phyloP scores from a whole-genome alignment of 768 basidiomycete genomes.

The Russula foetens region DNA sequence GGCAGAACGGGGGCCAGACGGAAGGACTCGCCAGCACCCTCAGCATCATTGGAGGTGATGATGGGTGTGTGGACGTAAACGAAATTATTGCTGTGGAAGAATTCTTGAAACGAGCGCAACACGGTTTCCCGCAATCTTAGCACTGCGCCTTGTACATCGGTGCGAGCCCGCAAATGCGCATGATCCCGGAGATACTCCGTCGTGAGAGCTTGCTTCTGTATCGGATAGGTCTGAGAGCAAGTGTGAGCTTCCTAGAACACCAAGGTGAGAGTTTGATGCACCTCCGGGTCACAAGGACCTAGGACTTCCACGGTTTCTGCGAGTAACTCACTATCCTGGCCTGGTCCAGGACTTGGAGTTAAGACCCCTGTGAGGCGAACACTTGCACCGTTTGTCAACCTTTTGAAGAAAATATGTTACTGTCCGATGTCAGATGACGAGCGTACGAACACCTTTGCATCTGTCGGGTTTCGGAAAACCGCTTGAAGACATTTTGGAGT shows the following conservation, averaged over 20 bases:
- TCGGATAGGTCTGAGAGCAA: slow-evolving; percentile 63
- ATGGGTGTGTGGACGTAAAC: slow-evolving; percentile 76
- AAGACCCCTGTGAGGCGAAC: slow-evolving; percentile 44
- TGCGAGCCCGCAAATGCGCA: slow-evolving; percentile 81
- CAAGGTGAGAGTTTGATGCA: slow-evolving; percentile 22
- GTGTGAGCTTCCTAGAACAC: slow-evolving; percentile 9
- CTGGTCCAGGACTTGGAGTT: slow-evolving; percentile 37
- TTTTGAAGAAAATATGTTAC: slow-evolving; percentile 19
- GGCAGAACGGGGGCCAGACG: slow-evolving; percentile 41
- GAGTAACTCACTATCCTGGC: slow-evolving; percentile 45
- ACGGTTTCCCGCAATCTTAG: slow-evolving; percentile 62
- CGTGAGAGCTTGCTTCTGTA: slow-evolving; percentile 82
- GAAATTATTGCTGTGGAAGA: slow-evolving; percentile 81
- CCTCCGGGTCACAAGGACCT: slow-evolving; percentile 53
- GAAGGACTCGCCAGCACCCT: slow-evolving; percentile 94
- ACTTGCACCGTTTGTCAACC: slow-evolving; percentile 47
- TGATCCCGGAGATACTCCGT: slow-evolving; percentile 77
- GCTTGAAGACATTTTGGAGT: slow-evolving; percentile 64
- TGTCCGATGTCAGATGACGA: background rate
- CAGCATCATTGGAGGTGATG: slow-evolving; percentile 86
- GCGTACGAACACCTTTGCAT: slow-evolving; percentile 28
- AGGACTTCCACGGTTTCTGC: slow-evolving; percentile 42
- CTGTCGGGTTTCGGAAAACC: slow-evolving; percentile 46
- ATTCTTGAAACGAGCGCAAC: slow-evolving; percentile 47
- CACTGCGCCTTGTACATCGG: slow-evolving; percentile 61